Conservation (phyloP, 2,329 filamentous ascomycete species). For the Neonectria punicea region DNA sequence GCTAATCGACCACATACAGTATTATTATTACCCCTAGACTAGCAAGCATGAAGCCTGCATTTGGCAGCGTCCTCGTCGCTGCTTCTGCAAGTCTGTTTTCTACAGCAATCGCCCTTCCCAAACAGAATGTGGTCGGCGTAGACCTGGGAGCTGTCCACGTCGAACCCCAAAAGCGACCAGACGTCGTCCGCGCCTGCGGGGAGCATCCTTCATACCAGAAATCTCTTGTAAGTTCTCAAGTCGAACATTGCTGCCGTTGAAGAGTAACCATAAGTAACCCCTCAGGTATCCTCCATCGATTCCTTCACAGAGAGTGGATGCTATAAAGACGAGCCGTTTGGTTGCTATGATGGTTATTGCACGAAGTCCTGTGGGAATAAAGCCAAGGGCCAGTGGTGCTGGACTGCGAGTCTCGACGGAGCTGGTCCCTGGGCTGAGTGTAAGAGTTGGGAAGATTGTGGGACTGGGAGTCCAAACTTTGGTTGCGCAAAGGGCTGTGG, state of each 20-base stretch:
- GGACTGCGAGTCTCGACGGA: background rate
- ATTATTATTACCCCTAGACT: background rate
- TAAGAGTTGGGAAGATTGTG: background rate
- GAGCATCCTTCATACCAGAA: background rate
- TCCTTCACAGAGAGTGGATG: too few relatives aligned
- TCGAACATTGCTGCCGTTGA: background rate
- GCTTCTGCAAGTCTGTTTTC: background rate
- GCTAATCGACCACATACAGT: background rate
- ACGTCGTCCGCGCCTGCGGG: background rate
- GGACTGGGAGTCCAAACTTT: background rate
- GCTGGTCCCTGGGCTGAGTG: background rate
- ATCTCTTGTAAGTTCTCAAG: background rate
- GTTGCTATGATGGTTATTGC: background rate
- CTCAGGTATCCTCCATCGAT: too few relatives aligned
- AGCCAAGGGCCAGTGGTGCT: background rate
- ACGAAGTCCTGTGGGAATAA: background rate
- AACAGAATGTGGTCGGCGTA: background rate
- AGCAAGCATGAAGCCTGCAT: background rate
- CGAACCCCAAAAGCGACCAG: background rate
- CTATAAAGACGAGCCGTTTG: background rate
- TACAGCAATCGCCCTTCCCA: background rate
- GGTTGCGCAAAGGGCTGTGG: background rate
- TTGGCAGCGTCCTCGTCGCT: background rate
- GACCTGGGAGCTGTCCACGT: background rate
- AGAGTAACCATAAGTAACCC: background rate